Conservation (phyloP, 2,329 filamentous ascomycete genomes). For the Aspergillus sp. region DNA sequence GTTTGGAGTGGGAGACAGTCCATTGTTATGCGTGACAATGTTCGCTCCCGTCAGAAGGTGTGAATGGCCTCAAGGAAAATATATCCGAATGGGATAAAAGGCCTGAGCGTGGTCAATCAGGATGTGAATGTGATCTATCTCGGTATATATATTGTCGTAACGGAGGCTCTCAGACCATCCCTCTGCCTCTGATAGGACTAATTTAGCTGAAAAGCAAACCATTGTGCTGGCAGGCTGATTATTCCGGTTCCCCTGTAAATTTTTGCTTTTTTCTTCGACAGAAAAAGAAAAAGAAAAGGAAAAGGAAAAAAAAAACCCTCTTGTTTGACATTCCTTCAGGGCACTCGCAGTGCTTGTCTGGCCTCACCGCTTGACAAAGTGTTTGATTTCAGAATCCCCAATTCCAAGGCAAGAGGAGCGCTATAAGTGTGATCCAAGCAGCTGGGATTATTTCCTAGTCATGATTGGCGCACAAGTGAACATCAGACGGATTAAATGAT, state of each 20-base stretch:
- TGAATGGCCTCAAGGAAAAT: background rate
- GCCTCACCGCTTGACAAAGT: slow-evolving; percentile 7
- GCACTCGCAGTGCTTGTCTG: slow-evolving; percentile 1
- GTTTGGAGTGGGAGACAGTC: background rate
- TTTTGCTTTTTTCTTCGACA: background rate
- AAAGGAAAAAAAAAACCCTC: background rate
- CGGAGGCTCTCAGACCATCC: background rate
- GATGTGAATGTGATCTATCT: slow-evolving; percentile 2
- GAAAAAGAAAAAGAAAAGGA: too few relatives aligned
- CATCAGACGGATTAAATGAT: background rate
- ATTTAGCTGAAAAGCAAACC: background rate
- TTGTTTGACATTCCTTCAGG: slow-evolving; percentile 4
- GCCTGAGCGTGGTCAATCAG: background rate
- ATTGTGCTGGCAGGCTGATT: background rate
- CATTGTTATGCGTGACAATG: background rate
- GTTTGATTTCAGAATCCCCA: background rate
- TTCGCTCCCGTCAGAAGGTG: background rate
- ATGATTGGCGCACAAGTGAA: background rate
- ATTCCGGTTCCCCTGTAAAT: background rate
- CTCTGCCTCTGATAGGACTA: background rate
- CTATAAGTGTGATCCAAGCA: slow-evolving; percentile 1
- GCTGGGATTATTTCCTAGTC: background rate
- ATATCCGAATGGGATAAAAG: background rate
- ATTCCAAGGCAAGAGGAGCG: slow-evolving; percentile 7
- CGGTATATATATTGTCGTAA: background rate